Conservation (phyloP, 345 rosid genomes). For the Firmiana major region DNA sequence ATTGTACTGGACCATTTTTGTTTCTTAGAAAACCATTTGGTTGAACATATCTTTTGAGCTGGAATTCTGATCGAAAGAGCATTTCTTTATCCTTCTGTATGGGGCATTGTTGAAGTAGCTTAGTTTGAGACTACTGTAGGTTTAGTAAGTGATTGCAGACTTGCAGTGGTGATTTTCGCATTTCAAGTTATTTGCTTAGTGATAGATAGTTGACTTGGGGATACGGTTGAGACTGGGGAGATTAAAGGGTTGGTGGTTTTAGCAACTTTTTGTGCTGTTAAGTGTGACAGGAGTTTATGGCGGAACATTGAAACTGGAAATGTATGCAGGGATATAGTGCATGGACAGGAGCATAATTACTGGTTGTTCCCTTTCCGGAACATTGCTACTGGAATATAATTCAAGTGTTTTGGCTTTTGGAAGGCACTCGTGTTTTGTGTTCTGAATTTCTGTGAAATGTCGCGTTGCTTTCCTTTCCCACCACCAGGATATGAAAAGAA, state of each 20-base stretch:
- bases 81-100: conserved; percentile 5
- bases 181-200: conserved; percentile 17
- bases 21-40: conserved; percentile 33
- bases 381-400: conserved; percentile 39
- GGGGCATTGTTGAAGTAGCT: conserved; percentile 18
- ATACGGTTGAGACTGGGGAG: conserved; percentile 11
- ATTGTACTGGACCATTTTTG: conserved; percentile 25
- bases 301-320: conserved; percentile 40
- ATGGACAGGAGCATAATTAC: conserved; percentile 50
- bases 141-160: conserved; percentile 14
- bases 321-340: conserved; percentile 63
- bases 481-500: conserved; percentile 97
- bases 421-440: conserved; percentile 19
- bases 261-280: conserved; percentile 4
- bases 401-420: conserved; percentile 28
- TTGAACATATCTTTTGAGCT: conserved; percentile 26
- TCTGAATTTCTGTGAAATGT: conserved; percentile 57
- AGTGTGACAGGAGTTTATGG: conserved; percentile 29
- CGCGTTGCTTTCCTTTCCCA: conserved; percentile 99
- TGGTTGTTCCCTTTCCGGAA: conserved; percentile 53
- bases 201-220: conserved; percentile 16
- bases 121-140: conserved; percentile 6
- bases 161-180: conserved; percentile 9
- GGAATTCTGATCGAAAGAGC: conserved; percentile 10
- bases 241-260: conserved; percentile 11